A percentile compares a stretch with the other conserved stretches of the same genome.
phyloP scores from a whole-genome alignment of 2,329 filamentous ascomycete genomes.

The Monosporascus cannonballus region DNA sequence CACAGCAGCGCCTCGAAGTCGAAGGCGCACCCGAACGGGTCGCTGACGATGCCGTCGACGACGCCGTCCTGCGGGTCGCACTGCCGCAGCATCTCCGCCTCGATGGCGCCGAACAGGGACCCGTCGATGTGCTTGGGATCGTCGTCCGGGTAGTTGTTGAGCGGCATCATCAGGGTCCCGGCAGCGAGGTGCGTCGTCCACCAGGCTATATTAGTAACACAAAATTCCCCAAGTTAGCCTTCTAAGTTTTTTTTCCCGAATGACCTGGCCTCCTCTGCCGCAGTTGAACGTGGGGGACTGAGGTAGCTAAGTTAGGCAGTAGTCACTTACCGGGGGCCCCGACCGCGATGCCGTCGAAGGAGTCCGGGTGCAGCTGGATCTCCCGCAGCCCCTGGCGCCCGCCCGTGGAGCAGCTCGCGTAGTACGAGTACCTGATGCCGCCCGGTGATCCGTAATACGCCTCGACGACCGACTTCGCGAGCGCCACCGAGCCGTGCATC shows the following conservation, averaged over 20 bases:
- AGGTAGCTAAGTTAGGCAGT: no score
- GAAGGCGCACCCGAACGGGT: constrained; percentile 31
- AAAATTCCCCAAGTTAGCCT: no score
- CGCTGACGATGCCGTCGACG: constrained; percentile 32
- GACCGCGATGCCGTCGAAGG: constrained; percentile 45
- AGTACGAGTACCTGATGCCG: constrained; percentile 38
- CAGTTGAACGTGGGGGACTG: neutral
- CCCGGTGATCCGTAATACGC: constrained; percentile 32
- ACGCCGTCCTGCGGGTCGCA: constrained; percentile 37
- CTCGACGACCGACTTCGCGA: constrained; percentile 37
- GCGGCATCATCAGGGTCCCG: constrained; percentile 20
- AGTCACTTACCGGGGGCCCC: constrained; percentile 19
- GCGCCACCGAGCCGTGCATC: constrained; percentile 25
- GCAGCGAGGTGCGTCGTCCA: constrained; percentile 10
- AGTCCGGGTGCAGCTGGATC: constrained; percentile 32
- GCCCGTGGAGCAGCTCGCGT: constrained; percentile 47
- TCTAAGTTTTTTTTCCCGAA: no score
- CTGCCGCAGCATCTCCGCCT: constrained; percentile 30
- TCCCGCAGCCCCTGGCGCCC: constrained; percentile 47
- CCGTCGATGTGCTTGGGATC: constrained; percentile 21
- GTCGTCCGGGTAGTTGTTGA: constrained; percentile 20
- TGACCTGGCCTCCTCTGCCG: no score
- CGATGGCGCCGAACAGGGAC: constrained; percentile 24
- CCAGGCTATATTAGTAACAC: constrained; percentile 17
- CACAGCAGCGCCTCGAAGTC: constrained; percentile 29